phyloP scores from a whole-genome alignment of 2,329 filamentous ascomycete genomes.

The Penicillium sp. region DNA sequence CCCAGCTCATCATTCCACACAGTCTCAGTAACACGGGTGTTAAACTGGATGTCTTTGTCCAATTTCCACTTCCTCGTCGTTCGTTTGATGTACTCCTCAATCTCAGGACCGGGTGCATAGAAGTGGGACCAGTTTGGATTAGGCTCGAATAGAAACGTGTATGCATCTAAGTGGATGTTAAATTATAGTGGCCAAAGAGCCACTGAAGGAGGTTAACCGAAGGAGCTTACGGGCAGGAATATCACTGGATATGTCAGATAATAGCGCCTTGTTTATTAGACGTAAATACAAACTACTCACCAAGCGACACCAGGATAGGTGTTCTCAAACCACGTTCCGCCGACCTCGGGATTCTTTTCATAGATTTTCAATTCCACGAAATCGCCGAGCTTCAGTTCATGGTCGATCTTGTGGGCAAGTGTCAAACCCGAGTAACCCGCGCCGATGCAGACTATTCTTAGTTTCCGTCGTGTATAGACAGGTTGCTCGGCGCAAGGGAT shows the following conservation, averaged over 20 bases:
- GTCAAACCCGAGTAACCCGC: constrained; percentile 22
- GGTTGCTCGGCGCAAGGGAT: background rate
- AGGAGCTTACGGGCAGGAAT: constrained; percentile 25
- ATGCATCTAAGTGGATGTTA: constrained; percentile 16
- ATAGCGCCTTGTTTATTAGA: background rate
- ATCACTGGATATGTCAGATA: constrained; percentile 16
- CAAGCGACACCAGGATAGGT: constrained; percentile 30
- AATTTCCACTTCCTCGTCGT: constrained; percentile 41
- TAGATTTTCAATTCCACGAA: constrained; percentile 13
- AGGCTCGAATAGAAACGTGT: constrained; percentile 43
- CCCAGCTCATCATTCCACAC: constrained; percentile 39
- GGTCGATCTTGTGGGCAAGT: constrained; percentile 22
- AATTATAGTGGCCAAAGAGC: background rate
- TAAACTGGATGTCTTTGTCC: constrained; percentile 38
- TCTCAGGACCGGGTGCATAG: constrained; percentile 42
- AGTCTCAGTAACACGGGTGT: constrained; percentile 38
- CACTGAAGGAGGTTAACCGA: constrained; percentile 15
- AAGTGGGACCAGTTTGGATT: constrained; percentile 45
- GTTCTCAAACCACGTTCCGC: constrained; percentile 16
- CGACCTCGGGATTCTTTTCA: constrained; percentile 14
- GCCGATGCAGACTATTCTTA: constrained; percentile 18
- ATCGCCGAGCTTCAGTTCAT: constrained; percentile 8
- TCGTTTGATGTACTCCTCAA: constrained; percentile 42
- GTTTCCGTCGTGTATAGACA: background rate
- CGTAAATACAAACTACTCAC: background rate